Conservation (phyloP, 1,284 basidiomycete genomes). For the Boletus hoseneyae region DNA sequence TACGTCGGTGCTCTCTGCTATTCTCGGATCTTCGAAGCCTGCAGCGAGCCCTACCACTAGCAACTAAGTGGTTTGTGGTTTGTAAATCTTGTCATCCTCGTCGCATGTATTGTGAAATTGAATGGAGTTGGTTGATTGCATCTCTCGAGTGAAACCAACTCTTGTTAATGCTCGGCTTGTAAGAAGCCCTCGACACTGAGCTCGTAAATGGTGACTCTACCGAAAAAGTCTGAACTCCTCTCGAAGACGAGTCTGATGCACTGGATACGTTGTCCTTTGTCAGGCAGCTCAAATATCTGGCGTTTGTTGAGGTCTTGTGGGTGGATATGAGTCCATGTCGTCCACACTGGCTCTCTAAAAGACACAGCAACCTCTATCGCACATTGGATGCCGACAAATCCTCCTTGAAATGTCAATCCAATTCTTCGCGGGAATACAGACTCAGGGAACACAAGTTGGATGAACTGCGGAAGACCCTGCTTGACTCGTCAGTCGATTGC, state of each 20-base stretch:
- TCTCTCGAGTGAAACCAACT: conserved; percentile 5
- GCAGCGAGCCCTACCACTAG: background rate
- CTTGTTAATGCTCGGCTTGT: background rate
- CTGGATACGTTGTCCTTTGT: conserved; percentile 33
- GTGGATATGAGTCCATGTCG: conserved; percentile 50
- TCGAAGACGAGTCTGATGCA: conserved; percentile 68
- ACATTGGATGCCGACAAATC: conserved; percentile 72
- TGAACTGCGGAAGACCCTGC: conserved; percentile 71
- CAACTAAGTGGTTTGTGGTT: background rate
- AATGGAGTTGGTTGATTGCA: conserved; percentile 31
- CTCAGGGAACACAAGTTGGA: conserved; percentile 58
- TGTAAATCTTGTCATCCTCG: conserved; percentile 17
- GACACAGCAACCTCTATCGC: conserved; percentile 40
- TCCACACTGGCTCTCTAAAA: conserved; percentile 40
- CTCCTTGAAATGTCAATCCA: conserved; percentile 76
- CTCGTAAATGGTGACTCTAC: conserved; percentile 70
- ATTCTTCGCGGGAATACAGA: conserved; percentile 53
- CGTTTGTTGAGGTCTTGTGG: conserved; percentile 74
- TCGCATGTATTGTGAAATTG: conserved; percentile 16
- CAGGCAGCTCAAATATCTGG: conserved; percentile 57
- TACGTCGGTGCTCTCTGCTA: background rate
- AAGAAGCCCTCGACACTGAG: conserved; percentile 47
- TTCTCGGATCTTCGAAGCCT: background rate
- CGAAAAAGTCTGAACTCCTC: conserved; percentile 77
- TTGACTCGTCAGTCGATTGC: conserved; percentile 9